A percentile compares a stretch with the other conserved stretches of the same genome.
Evolutionary conservation across 305 asterid genomes (phyloP).

Genomic region (Plantago rigida): DNA sequence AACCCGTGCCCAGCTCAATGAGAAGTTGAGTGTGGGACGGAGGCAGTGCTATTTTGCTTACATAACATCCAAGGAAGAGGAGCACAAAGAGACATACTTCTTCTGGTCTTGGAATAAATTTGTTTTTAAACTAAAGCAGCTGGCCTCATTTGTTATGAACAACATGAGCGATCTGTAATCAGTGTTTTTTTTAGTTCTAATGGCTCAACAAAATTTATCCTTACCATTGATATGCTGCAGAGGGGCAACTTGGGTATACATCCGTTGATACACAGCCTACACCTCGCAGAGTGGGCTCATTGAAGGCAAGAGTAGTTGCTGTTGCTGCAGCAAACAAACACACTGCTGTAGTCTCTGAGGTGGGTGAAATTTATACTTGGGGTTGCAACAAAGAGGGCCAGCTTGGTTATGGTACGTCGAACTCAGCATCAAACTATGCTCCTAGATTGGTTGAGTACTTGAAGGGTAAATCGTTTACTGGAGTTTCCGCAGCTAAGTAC

Average conservation of each 20-base stretch:
- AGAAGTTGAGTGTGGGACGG: neutral
- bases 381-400: slow-evolving; percentile 99
- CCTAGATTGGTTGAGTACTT: slow-evolving; percentile 90
- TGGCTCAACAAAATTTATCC: slow-evolving; percentile 17
- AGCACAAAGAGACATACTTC: slow-evolving; percentile 2
- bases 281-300: slow-evolving; percentile 84
- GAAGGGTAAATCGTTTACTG: slow-evolving; percentile 64
- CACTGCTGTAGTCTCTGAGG: slow-evolving; percentile 81
- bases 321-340: slow-evolving; percentile 98
- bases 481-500: slow-evolving; percentile 81
- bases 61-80: slow-evolving; percentile 14
- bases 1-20: too few relatives aligned
- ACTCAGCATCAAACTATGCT: slow-evolving; percentile 85
- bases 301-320: slow-evolving; percentile 67
- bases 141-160: slow-evolving; percentile 11
- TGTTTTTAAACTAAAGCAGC: slow-evolving; percentile 15
- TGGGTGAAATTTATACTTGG: slow-evolving; percentile 93
- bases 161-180: slow-evolving; percentile 1
- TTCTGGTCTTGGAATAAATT: slow-evolving; percentile 17
- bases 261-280: slow-evolving; percentile 95
- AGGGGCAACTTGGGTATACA: slow-evolving; percentile 99
- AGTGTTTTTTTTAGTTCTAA: slow-evolving; percentile 12
- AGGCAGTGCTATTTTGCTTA: too few relatives aligned
- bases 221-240: slow-evolving; percentile 42
- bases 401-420: slow-evolving; percentile 96